These are phyloP conservation scores for Aspergillus clavatus DNA, from an alignment of 2,329 filamentous ascomycete species.

Conservation along the genomic window DNA sequence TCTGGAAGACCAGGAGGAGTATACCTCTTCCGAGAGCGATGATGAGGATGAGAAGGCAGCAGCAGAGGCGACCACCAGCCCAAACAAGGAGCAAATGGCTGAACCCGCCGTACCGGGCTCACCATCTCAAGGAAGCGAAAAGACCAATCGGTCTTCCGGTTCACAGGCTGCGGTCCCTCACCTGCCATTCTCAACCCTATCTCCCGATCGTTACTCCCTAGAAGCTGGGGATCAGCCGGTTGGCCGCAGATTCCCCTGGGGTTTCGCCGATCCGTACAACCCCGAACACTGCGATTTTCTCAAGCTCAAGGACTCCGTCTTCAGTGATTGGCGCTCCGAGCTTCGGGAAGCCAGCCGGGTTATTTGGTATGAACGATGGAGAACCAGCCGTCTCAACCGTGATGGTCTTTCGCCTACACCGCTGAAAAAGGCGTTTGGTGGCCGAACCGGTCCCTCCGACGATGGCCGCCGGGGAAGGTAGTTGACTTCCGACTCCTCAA, in stretches of 20 bases:
- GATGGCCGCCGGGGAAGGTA: constrained; percentile 24
- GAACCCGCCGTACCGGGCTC: constrained; percentile 24
- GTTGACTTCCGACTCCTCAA: no score
- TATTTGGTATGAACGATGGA: constrained; percentile 94
- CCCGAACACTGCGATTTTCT: constrained; percentile 89
- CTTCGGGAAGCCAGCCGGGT: constrained; percentile 85
- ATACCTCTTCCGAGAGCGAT: constrained; percentile 48
- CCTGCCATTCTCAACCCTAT: constrained; percentile 87
- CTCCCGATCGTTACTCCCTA: constrained; percentile 73
- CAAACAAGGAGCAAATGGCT: constrained; percentile 16
- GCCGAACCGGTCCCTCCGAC: constrained; percentile 26
- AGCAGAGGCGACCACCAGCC: constrained; percentile 16
- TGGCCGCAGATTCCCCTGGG: constrained; percentile 92
- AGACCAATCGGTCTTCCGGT: constrained; percentile 44
- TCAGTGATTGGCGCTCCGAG: constrained; percentile 87
- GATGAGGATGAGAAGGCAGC: constrained; percentile 37
- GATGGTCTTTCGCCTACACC: constrained; percentile 18
- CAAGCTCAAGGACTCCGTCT: constrained; percentile 84
- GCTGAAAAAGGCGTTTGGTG: constrained; percentile 23
- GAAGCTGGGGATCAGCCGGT: constrained; percentile 54
- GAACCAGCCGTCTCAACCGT: constrained; percentile 53
- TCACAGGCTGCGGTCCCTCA: constrained; percentile 53
- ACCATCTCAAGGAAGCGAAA: constrained; percentile 34
- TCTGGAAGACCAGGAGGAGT: constrained; percentile 68
- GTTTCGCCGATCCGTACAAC: constrained; percentile 91